Base-by-base conservation (phyloP, 1,139 yeast genomes). In the Candida sp. region DNA sequence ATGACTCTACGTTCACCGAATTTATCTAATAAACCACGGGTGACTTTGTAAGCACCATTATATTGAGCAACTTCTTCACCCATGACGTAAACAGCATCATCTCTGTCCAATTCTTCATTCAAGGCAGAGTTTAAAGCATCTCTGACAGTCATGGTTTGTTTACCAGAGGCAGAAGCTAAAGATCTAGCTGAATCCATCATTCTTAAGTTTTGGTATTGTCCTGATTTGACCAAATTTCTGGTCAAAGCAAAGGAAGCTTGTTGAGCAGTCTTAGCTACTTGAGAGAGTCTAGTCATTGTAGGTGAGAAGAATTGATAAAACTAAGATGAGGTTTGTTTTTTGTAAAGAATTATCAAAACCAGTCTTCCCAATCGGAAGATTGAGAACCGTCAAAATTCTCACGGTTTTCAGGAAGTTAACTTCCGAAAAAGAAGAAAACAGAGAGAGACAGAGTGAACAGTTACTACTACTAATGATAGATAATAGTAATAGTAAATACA, bases 1-100 rank as follows among this genome's bases (percentile, higher is more conserved):
- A 93, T 82, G 52, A 93, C 85, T 74, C 99, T 86, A 71, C 90
- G 85, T 66, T 93, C 97, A 54, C 99, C 99, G 60, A 93, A 93
- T 67, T 97, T 82, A 70, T 95, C 99, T 61, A 93, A 79, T 54
- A 93, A 79, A 39, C 99, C 99, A 67, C 96, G 84, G 55, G 98
- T 87, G 50, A 93, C 87, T 77, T 93, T 93, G 77, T 93, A 93
- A 48, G 99, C 99, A 75, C 99, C 99, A 63, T 93, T 91, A 74
- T 95, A 93, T 69, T 91, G 98, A 42, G 96, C 99, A 53, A 93
- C 99, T 72, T 93, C 99, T 75, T 93, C 99, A 66, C 99, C 99
- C 82, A 93, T 87, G 59, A 93, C 71, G 77, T 89, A 93, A 39
- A 93, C 98, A 57, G 81, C 86, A 54, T 89, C 96, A 65, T 95